A percentile compares a stretch with the other conserved stretches of the same genome.
phyloP scores from a whole-genome alignment of 768 basidiomycete genomes.

The Amanita muscaria region DNA sequence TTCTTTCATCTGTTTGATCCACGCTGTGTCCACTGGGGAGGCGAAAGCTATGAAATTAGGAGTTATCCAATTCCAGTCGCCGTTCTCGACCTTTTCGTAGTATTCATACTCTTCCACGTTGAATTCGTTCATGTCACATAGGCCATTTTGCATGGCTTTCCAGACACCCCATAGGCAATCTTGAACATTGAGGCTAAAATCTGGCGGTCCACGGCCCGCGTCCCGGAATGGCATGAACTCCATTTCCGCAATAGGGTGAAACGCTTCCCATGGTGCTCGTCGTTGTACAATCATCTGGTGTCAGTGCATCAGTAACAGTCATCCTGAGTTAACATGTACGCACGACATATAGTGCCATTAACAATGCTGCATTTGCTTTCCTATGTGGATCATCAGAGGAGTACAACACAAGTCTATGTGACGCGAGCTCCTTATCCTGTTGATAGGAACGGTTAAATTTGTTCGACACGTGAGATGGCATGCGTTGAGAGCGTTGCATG shows the following conservation, averaged over 20 bases:
- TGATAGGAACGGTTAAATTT: slow-evolving; percentile 11
- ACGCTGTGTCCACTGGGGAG: slow-evolving; percentile 75
- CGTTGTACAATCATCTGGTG: slow-evolving; percentile 85
- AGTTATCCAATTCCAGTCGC: slow-evolving; percentile 94
- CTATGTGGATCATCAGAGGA: slow-evolving; percentile 76
- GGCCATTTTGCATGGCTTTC: slow-evolving; percentile 84
- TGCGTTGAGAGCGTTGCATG: slow-evolving; percentile 20
- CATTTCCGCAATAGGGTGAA: slow-evolving; percentile 84
- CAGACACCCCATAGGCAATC: slow-evolving; percentile 85
- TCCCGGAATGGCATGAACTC: slow-evolving; percentile 96
- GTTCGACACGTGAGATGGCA: slow-evolving; percentile 23
- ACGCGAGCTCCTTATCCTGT: slow-evolving; percentile 66
- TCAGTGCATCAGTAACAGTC: slow-evolving; percentile 6
- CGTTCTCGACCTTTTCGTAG: slow-evolving; percentile 93
- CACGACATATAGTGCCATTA: slow-evolving; percentile 90
- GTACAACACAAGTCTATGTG: slow-evolving; percentile 80
- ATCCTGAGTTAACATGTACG: slow-evolving; percentile 24
- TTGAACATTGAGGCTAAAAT: slow-evolving; percentile 90
- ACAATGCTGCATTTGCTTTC: slow-evolving; percentile 91
- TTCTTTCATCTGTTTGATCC: slow-evolving; percentile 72
- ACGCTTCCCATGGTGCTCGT: slow-evolving; percentile 88
- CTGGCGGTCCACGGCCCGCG: slow-evolving; percentile 85
- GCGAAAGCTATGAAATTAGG: slow-evolving; percentile 92
- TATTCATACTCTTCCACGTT: slow-evolving; percentile 87
- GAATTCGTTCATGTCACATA: slow-evolving; percentile 94